These are phyloP conservation scores for Coemansia sp. DNA, from an alignment of 192 early-diverging fungal genomes.

Conservation along the genomic window DNA sequence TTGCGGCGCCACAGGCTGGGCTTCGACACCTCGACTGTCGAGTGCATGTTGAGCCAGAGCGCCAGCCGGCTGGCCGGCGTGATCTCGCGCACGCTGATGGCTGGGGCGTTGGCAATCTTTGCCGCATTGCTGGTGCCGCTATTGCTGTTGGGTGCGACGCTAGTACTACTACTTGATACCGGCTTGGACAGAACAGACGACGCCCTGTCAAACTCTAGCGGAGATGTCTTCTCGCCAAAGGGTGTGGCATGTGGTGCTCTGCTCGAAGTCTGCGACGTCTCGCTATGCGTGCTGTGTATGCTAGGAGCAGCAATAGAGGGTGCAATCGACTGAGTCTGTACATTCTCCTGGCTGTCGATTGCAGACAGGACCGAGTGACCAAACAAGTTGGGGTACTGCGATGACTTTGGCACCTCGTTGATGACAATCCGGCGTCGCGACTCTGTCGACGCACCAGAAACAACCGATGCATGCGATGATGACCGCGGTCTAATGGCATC, in stretches of 20 bases:
- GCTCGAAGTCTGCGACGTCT: slow-evolving; percentile 27
- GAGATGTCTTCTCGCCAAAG: slow-evolving; percentile 3
- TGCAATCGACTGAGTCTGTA: slow-evolving; percentile 10
- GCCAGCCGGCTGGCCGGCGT: slow-evolving; percentile 48
- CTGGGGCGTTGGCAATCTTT: slow-evolving; percentile 4
- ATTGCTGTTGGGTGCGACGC: neutral
- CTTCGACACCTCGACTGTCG: slow-evolving; percentile 17
- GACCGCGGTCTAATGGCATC: slow-evolving; percentile 29
- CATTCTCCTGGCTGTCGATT: neutral
- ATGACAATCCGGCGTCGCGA: slow-evolving; percentile 49
- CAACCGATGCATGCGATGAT: slow-evolving; percentile 39
- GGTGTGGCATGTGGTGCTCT: slow-evolving; percentile 10
- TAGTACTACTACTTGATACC: neutral
- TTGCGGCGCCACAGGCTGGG: slow-evolving; percentile 41
- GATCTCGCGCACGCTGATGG: slow-evolving; percentile 42
- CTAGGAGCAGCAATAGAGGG: slow-evolving; percentile 16
- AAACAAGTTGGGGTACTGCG: slow-evolving; percentile 46
- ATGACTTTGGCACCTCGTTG: slow-evolving; percentile 34
- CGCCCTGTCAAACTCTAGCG: slow-evolving; percentile 13
- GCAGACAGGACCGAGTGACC: slow-evolving; percentile 13
- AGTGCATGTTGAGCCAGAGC: slow-evolving; percentile 44
- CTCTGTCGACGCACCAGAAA: slow-evolving; percentile 42
- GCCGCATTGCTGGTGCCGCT: slow-evolving; percentile 11
- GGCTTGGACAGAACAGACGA: slow-evolving; percentile 20
- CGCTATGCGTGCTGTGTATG: slow-evolving; percentile 28